A percentile compares a stretch with the other conserved stretches of the same genome.
phyloP scores from a whole-genome alignment of 352 stramenopile species.

The Phytophthora brassicae region DNA sequence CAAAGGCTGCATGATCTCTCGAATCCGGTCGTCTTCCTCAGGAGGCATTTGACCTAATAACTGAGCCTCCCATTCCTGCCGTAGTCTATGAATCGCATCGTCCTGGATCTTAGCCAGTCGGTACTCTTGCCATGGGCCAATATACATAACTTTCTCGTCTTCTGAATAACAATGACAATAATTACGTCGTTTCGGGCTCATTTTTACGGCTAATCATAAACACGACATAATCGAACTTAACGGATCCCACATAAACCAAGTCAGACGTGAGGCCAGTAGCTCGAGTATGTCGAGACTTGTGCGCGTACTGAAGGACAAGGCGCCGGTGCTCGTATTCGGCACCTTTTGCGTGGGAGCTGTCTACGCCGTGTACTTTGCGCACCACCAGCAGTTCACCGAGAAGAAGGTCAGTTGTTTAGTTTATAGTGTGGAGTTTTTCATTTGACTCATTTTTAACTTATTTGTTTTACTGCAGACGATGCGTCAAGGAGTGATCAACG shows the following conservation, averaged over 20 bases:
- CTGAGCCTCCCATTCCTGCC: slow-evolving; percentile 64
- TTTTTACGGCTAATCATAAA: slow-evolving; percentile 20
- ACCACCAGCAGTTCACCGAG: slow-evolving; percentile 70
- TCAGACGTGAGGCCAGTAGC: slow-evolving; percentile 7
- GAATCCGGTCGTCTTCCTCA: slow-evolving; percentile 56
- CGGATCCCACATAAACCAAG: slow-evolving; percentile 16
- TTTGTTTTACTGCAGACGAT: slow-evolving; percentile 47
- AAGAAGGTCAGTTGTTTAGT: slow-evolving; percentile 55
- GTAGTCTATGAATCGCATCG: slow-evolving; percentile 68
- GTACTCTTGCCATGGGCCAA: slow-evolving; percentile 87
- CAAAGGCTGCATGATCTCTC: slow-evolving; percentile 79
- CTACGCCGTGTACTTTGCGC: slow-evolving; percentile 80
- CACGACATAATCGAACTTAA: slow-evolving; percentile 30
- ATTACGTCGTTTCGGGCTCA: slow-evolving; percentile 27
- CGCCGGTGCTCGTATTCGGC: slow-evolving; percentile 50
- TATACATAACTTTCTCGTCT: slow-evolving; percentile 61
- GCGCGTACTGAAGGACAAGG: slow-evolving; percentile 42
- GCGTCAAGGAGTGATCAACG: slow-evolving; percentile 76
- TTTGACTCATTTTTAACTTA: neutral
- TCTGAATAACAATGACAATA: slow-evolving; percentile 1
- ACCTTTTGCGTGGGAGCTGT: slow-evolving; percentile 40
- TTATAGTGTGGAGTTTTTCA: slow-evolving; percentile 2
- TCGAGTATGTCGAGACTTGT: slow-evolving; percentile 17
- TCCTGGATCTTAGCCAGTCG: slow-evolving; percentile 84
- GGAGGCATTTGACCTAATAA: slow-evolving; percentile 50